Percentiles rank a stretch among this genome's conserved stretches.
Conservation (phyloP, 805 yeast species). For the Komagataella populi region DNA sequence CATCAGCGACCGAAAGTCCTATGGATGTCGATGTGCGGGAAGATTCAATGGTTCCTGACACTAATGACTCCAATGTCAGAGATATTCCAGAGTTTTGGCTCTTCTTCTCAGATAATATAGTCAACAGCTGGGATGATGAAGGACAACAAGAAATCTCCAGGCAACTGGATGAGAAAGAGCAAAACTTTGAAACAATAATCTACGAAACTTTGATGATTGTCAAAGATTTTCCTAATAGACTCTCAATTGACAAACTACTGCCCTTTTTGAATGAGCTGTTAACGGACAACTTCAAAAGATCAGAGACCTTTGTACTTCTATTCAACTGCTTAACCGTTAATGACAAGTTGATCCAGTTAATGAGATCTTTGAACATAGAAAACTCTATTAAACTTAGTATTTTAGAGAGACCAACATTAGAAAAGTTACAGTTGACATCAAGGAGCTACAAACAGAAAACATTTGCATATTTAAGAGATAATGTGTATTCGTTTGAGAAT, state of each 20-base stretch:
- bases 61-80: background rate
- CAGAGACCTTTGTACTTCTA: conserved; percentile 9
- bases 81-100: background rate
- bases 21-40: background rate
- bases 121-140: conserved; percentile 8
- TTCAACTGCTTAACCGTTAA: conserved; percentile 12
- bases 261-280: background rate
- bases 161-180: conserved; percentile 1
- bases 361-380: conserved; percentile 14
- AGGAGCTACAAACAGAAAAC: conserved; percentile 13
- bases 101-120: conserved; percentile 2
- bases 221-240: conserved; percentile 2
- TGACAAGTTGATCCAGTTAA: conserved; percentile 7
- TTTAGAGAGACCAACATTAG: conserved; percentile 13
- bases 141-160: conserved; percentile 10
- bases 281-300: background rate
- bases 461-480: conserved; percentile 15
- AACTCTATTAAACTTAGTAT: conserved; percentile 12
- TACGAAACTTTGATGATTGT: conserved; percentile 1
- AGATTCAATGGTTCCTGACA: background rate
- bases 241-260: conserved; percentile 5
- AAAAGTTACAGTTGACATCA: conserved; percentile 14
- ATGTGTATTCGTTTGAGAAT: conserved; percentile 14
- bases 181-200: background rate
- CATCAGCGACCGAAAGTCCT: background rate